A percentile compares a stretch with the other conserved stretches of the same genome.
phyloP scores from a whole-genome alignment of 495 filamentous ascomycete genomes.

The Aspergillus leporis region DNA sequence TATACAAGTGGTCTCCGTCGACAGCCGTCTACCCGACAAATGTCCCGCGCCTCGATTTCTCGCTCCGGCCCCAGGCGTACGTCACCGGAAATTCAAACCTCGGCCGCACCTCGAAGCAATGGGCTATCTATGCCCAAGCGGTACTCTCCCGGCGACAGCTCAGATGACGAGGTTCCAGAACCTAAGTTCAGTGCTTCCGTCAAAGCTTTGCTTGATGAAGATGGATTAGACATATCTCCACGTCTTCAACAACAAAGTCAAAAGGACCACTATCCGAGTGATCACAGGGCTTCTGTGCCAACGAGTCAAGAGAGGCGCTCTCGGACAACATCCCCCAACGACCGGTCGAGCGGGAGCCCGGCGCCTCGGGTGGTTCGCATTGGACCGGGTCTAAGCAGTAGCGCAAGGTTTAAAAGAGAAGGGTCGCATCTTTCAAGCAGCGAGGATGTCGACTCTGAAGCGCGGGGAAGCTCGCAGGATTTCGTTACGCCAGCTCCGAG shows the following conservation, averaged over 20 bases:
- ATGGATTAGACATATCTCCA: conserved; percentile 56
- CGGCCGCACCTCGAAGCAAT: conserved; percentile 20
- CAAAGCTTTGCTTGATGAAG: conserved; percentile 71
- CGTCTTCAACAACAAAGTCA: conserved; percentile 44
- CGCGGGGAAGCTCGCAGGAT: conserved; percentile 39
- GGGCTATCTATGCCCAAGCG: conserved; percentile 26
- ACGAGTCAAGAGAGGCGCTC: conserved; percentile 39
- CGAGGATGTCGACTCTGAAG: conserved; percentile 33
- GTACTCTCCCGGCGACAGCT: conserved; percentile 64
- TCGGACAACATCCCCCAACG: conserved; percentile 40
- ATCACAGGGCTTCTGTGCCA: conserved; percentile 21
- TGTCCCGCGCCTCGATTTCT: conserved; percentile 44
- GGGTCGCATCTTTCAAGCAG: conserved; percentile 35
- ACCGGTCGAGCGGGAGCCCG: conserved; percentile 45
- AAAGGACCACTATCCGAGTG: conserved; percentile 31
- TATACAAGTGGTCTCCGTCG: conserved; percentile 38
- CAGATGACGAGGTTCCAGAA: conserved; percentile 71
- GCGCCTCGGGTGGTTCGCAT: conserved; percentile 60
- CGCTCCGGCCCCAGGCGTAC: conserved; percentile 43
- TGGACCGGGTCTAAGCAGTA: conserved; percentile 41
- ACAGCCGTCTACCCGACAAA: conserved; percentile 36
- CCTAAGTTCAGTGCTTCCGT: conserved; percentile 80
- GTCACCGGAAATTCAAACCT: conserved; percentile 36
- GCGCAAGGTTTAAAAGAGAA: conserved; percentile 36
- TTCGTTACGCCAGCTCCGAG: conserved; percentile 68